Percentiles rank a stretch among this genome's conserved stretches.
Evolutionary conservation across 345 rosid species (phyloP).

Genomic region (Euphorbia lathyris): DNA sequence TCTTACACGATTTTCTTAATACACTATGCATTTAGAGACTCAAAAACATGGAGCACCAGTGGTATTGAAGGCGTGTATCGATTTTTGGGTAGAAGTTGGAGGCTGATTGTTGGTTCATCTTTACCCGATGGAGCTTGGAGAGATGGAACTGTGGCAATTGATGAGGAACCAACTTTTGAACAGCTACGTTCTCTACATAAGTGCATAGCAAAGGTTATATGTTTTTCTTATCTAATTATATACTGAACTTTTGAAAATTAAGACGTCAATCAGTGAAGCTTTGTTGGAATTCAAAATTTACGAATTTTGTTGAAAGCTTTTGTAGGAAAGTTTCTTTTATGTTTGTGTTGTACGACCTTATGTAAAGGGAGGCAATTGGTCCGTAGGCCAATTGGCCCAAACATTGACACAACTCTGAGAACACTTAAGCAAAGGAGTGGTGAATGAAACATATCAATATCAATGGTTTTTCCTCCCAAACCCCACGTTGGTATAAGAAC

Average conservation of each 20-base stretch:
- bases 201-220: slow-evolving; percentile 82
- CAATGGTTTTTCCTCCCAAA: too few species aligned
- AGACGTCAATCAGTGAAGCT: neutral
- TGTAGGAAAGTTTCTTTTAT: neutral
- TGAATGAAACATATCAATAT: too few species aligned
- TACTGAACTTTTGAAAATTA: neutral
- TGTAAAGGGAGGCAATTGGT: too few species aligned
- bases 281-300: neutral
- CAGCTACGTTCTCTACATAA: slow-evolving; percentile 72
- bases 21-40: slow-evolving; percentile 55
- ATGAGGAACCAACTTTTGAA: slow-evolving; percentile 65
- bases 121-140: slow-evolving; percentile 50
- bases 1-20: slow-evolving; percentile 7
- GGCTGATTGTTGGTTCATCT: slow-evolving; percentile 72
- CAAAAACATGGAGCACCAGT: slow-evolving; percentile 92
- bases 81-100: slow-evolving; percentile 86
- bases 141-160: slow-evolving; percentile 55
- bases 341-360: neutral
- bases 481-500: too few species aligned
- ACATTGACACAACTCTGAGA: too few species aligned
- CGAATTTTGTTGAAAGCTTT: neutral
- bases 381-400: too few species aligned
- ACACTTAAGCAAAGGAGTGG: too few species aligned
- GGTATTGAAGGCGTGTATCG: slow-evolving; percentile 96
- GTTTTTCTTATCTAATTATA: neutral